A percentile compares a stretch with the other conserved stretches of the same genome.
Evolutionary conservation across 2,329 filamentous ascomycete species (phyloP).

Genomic region (Trichothecium roseum): DNA sequence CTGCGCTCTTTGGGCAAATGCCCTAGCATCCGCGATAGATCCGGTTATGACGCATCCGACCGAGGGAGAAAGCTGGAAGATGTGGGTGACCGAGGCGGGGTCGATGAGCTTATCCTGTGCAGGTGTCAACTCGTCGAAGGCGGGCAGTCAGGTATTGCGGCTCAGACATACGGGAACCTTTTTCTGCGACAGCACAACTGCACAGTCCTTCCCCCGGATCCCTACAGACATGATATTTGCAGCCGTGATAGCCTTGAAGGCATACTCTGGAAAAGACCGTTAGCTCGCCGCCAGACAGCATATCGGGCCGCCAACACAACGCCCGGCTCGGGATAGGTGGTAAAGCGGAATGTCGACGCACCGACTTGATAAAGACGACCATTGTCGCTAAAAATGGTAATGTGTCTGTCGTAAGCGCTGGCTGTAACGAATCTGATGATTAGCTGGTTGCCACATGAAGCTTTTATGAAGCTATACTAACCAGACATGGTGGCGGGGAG

Average conservation of each 20-base stretch:
- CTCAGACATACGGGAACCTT: conserved; percentile 80
- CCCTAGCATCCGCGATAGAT: conserved; percentile 92
- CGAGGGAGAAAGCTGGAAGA: conserved; percentile 92
- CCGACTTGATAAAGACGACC: conserved; percentile 98
- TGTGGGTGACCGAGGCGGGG: conserved; percentile 89
- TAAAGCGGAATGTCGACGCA: conserved; percentile 38
- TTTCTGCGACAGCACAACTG: conserved; percentile 96
- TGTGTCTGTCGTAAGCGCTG: conserved; percentile 94
- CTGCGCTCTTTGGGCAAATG: conserved; percentile 84
- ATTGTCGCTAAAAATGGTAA: conserved; percentile 99
- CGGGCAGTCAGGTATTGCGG: background rate
- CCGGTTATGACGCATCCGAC: conserved; percentile 98
- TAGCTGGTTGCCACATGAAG: conserved; percentile 14
- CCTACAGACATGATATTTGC: conserved; percentile 98
- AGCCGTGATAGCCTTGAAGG: conserved; percentile 98
- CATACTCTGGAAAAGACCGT: conserved; percentile 66
- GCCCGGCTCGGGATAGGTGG: background rate
- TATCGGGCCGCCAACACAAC: no score
- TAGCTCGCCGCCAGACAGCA: conserved; percentile 10
- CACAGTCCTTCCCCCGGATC: conserved; percentile 91
- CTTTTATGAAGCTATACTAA: conserved; percentile 17
- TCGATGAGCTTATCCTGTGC: conserved; percentile 96
- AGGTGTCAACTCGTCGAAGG: conserved; percentile 10
- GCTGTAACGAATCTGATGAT: conserved; percentile 16
- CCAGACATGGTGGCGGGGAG: conserved; percentile 39